Evolutionary conservation across 306 rosid species (phyloP), one percentile per base, ranked within the genome.

Genomic region (Dalbergia oliveri): DNA sequence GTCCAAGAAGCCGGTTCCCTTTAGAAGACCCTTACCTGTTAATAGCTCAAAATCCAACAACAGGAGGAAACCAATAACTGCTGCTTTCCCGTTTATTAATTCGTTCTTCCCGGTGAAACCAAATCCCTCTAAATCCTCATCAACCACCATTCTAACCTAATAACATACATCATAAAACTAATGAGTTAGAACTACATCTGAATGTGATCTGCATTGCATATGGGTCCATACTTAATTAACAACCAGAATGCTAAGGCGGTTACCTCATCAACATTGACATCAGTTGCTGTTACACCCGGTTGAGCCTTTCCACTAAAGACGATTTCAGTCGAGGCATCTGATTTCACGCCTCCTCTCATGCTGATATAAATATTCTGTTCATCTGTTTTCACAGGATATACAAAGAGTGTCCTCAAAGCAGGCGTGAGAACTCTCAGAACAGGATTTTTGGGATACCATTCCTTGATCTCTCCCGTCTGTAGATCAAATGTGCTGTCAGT

Each of bases 401-500:
- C 68, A 60, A 83, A 94, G 51, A 94, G 97, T 16, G 68, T 82
- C 86, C 97, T 89, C 83, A 94, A 69, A 56, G 97, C 85, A 12
- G 97, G 98, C 1, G 97, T 92, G 37, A 94, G 95, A 71, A 75
- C 87, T 82, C 97, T 86, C 56, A 92, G 88, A 62, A 94, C 98
- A 31, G 97, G 98, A 81, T 94, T 94, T 57, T 94, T 94, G 4
- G 97, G 98, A 82, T 94, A 94, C 99, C 99, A 94, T 63, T 93
- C 99, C 56, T 85, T 93, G 66, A 91, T 67, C 7, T 66, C 88
- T 76, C 99, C 99, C 0, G 87, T 87, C 57, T 66, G 77, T 16
- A 94, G 93, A 87, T 94, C 97, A 80, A 94, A 94, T 57, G 97
- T 92, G 83, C 99, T 94, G n/a, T 94, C 99, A 14, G 99, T 94